Percentiles rank a stretch among this genome's conserved stretches.
Conservation (phyloP, 768 basidiomycete genomes). For the Boletus pseudo-olivaceus region DNA sequence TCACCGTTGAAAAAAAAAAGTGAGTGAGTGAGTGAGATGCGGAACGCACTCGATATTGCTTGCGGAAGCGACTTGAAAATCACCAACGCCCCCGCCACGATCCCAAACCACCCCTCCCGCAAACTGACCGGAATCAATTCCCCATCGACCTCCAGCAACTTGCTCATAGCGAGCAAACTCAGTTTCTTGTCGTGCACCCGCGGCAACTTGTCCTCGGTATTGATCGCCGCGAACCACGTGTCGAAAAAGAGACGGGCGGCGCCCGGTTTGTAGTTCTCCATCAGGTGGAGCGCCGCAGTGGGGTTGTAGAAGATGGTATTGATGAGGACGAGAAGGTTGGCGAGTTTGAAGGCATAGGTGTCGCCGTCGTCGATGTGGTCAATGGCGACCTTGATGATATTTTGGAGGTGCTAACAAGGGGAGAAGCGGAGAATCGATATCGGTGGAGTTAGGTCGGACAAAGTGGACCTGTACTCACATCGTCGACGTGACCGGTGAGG, state of each 20-base stretch:
- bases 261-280: constrained; percentile 60
- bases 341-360: constrained; percentile 63
- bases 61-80: constrained; percentile 77
- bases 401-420: constrained; percentile 53
- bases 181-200: constrained; percentile 92
- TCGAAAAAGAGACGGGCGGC: constrained; percentile 75
- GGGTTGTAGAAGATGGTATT: constrained; percentile 85
- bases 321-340: constrained; percentile 80
- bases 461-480: constrained; percentile 44
- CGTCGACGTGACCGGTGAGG: constrained; percentile 72
- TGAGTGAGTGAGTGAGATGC: neutral
- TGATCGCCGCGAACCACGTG: constrained; percentile 78
- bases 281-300: constrained; percentile 66
- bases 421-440: neutral
- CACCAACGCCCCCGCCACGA: constrained; percentile 65
- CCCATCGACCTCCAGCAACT: constrained; percentile 69
- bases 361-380: constrained; percentile 56
- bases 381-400: constrained; percentile 61
- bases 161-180: constrained; percentile 70
- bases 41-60: constrained; percentile 65
- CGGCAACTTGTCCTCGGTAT: constrained; percentile 54
- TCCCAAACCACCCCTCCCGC: constrained; percentile 70
- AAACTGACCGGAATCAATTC: constrained; percentile 53
- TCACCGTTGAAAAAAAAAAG: neutral
- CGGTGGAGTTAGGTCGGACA: neutral